Base-by-base conservation (phyloP, 805 yeast genomes). In the Starmerella apis region DNA sequence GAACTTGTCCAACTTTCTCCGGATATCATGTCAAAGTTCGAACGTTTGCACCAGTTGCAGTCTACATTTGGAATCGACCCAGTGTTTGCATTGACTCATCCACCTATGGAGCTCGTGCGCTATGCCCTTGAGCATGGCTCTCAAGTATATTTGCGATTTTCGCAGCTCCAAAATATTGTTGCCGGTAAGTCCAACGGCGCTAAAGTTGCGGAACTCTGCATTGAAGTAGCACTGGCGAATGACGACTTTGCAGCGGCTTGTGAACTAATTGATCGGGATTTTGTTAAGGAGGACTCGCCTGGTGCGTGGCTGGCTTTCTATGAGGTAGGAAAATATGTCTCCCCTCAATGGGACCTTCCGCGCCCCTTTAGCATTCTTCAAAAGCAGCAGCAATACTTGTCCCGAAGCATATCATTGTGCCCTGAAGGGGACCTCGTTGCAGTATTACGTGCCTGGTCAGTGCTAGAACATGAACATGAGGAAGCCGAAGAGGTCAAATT, bases 271-370 rank as follows among this genome's bases (percentile, higher is more conserved):
- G 56, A 50, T 18, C 49, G 56, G 4, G 33, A 16, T 13, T 56
- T 53, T 56, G 61, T 68, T 37, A 55, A 57, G 25, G 43, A 42
- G 11, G n/a, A n/a, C 11, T 50, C 57, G n/a, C 39, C 48, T 3
- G 42, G 60, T 14, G 61, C 68, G 7, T 86, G 95, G 95, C 71
- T 79, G 23, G 77, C 84, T 0, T 77, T 82, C 53, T 81, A 80
- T 58, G 94, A 85, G 58, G 79, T 82, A 3, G 83, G 84, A 3
- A 81, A 83, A 63, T 74, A 63, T 63, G 59, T 65, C 28, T 71
- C 77, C 18, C 75, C 77, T 7, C 64, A 64, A 22, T 71, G 77
- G 77, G 57, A 66, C 24, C 68, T 65, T 44, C 53, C 56, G 59
- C 49, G 79, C 70, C 47, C 76, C 70, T 56, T 50, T 71, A 5